These are phyloP conservation scores for Halenospora varia DNA, from an alignment of 495 filamentous ascomycete species.

Conservation along the genomic window DNA sequence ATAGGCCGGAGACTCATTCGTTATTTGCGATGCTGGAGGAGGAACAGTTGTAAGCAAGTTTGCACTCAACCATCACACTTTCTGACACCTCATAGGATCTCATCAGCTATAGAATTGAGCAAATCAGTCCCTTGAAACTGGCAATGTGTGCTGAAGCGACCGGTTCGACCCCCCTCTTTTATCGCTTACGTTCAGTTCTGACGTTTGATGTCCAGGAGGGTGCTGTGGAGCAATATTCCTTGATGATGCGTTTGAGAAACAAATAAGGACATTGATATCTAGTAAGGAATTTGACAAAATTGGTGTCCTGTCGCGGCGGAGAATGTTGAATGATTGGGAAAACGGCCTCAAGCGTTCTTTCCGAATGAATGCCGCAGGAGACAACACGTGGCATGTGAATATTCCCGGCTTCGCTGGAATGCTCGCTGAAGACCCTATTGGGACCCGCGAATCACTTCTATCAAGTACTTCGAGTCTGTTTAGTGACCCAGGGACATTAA, in stretches of 20 bases:
- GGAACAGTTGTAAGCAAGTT: not conserved
- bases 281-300: not conserved
- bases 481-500: no score
- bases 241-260: slow-evolving; percentile 3
- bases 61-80: not conserved
- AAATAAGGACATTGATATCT: slow-evolving; percentile 1
- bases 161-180: not conserved
- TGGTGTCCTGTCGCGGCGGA: not conserved
- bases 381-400: not conserved
- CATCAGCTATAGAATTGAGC: slow-evolving; percentile 4
- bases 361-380: not conserved
- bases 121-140: not conserved
- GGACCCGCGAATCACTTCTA: no score
- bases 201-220: slow-evolving; percentile 1
- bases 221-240: slow-evolving; percentile 8
- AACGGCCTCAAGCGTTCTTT: not conserved
- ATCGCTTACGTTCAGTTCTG: not conserved
- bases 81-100: slow-evolving; percentile 2
- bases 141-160: slow-evolving; percentile 4
- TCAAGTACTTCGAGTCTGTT: no score
- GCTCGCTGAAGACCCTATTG: not conserved
- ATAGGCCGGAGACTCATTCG: not conserved
- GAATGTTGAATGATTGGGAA: slow-evolving; percentile 9
- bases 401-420: not conserved
- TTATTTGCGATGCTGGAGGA: not conserved